These are phyloP conservation scores for Hansenula anomala DNA, from an alignment of 1,139 yeast species.

Conservation along the genomic window DNA sequence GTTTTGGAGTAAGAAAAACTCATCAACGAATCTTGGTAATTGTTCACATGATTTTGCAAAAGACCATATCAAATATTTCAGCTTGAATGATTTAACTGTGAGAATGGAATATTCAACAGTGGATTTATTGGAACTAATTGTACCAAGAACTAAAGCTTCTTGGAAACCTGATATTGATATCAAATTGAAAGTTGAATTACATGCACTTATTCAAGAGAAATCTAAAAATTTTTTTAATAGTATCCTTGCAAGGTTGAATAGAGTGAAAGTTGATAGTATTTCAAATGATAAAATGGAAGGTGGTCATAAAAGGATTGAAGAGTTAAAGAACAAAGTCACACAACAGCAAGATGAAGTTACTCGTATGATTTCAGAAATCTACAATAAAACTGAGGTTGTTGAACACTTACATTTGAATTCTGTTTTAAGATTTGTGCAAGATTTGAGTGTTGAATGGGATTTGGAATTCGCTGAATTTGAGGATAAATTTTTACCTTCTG, in stretches of 20 bases:
- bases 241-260: slow-evolving; percentile 61
- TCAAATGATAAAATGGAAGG: slow-evolving; percentile 67
- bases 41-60: slow-evolving; percentile 80
- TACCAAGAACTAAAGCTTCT: slow-evolving; percentile 67
- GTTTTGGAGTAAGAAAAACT: slow-evolving; percentile 61
- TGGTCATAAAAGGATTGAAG: slow-evolving; percentile 56
- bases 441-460: slow-evolving; percentile 86
- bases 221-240: slow-evolving; percentile 65
- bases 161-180: slow-evolving; percentile 76
- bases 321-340: slow-evolving; percentile 49
- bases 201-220: slow-evolving; percentile 47
- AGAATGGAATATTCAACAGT: slow-evolving; percentile 73
- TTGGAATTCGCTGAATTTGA: slow-evolving; percentile 81
- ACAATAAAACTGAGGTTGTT: slow-evolving; percentile 53
- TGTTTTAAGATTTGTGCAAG: slow-evolving; percentile 69
- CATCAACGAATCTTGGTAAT: slow-evolving; percentile 42
- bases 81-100: slow-evolving; percentile 74
- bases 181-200: slow-evolving; percentile 61
- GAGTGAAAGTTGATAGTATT: slow-evolving; percentile 77
- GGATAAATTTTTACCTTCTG: slow-evolving; percentile 75
- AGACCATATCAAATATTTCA: slow-evolving; percentile 80
- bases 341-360: slow-evolving; percentile 46
- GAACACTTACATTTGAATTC: slow-evolving; percentile 68
- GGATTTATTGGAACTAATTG: slow-evolving; percentile 71
- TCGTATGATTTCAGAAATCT: slow-evolving; percentile 46